These are phyloP conservation scores for Hemileccinum impolitum DNA, from an alignment of 768 basidiomycete genomes.

Conservation along the genomic window DNA sequence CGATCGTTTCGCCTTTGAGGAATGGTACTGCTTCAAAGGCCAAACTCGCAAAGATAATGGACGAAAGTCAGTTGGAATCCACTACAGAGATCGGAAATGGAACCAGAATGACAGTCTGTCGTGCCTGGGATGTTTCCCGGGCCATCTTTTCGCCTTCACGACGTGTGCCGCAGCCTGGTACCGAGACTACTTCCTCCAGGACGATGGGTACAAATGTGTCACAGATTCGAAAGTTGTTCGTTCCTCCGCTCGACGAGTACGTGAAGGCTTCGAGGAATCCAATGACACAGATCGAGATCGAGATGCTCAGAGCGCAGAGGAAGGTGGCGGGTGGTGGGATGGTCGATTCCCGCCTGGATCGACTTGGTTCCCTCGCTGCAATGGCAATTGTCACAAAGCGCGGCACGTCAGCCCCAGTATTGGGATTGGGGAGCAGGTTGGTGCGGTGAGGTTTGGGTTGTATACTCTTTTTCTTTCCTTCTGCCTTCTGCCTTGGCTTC, in stretches of 20 bases:
- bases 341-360: background rate
- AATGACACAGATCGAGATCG: slow-evolving; percentile 6
- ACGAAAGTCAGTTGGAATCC: background rate
- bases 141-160: background rate
- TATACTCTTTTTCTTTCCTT: too few species aligned
- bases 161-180: background rate
- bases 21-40: background rate
- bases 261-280: background rate
- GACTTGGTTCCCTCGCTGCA: background rate
- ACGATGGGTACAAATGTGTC: background rate
- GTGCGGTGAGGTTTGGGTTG: too few species aligned
- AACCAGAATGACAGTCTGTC: background rate
- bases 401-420: too few species aligned
- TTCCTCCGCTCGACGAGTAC: slow-evolving; percentile 4
- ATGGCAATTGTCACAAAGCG: background rate
- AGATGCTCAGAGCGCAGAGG: slow-evolving; percentile 3
- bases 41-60: background rate
- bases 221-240: slow-evolving; percentile 1
- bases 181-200: background rate
- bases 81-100: background rate
- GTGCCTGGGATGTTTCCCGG: background rate
- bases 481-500: too few species aligned
- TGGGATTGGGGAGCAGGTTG: too few species aligned
- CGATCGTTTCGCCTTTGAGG: background rate
- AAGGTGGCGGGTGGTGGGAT: background rate